A percentile compares a stretch with the other conserved stretches of the same genome.
Evolutionary conservation across 768 basidiomycete genomes (phyloP).

Genomic region (Lactarius tabidus): DNA sequence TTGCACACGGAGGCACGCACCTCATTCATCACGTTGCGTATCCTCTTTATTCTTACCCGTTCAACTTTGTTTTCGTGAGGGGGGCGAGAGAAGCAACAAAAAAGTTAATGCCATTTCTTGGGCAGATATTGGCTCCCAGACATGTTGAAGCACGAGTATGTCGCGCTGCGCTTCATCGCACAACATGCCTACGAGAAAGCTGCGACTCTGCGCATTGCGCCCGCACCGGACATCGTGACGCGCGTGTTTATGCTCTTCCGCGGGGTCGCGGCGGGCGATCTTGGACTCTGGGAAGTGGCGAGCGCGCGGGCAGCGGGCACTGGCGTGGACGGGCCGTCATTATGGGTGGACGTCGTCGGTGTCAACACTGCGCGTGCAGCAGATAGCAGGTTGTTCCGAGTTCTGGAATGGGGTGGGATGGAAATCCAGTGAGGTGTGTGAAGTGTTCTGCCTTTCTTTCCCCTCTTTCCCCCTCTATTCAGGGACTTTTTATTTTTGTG

Average conservation of each 20-base stretch:
- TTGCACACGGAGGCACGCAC: slow-evolving; percentile 43
- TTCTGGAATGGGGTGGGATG: slow-evolving; percentile 44
- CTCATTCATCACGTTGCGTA: slow-evolving; percentile 45
- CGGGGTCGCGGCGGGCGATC: slow-evolving; percentile 32
- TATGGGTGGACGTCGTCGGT: slow-evolving; percentile 38
- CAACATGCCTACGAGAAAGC: slow-evolving; percentile 41
- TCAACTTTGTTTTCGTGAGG: too few species aligned
- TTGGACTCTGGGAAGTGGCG: slow-evolving; percentile 29
- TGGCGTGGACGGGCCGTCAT: slow-evolving; percentile 23
- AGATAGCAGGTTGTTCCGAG: slow-evolving; percentile 36
- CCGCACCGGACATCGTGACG: slow-evolving; percentile 41
- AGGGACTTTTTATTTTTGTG: too few species aligned
- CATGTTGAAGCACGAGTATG: slow-evolving; percentile 37
- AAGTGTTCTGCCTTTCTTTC: not conserved
- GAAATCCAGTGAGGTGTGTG: not conserved
- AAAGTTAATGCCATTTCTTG: not conserved
- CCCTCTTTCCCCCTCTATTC: too few species aligned
- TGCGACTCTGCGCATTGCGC: slow-evolving; percentile 21
- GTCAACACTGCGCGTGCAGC: slow-evolving; percentile 30
- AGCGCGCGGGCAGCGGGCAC: slow-evolving; percentile 23
- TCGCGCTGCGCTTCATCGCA: slow-evolving; percentile 45
- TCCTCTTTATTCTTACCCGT: slow-evolving; percentile 21
- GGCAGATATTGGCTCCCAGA: slow-evolving; percentile 42
- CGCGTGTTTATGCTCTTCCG: slow-evolving; percentile 49
- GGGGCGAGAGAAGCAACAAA: not conserved